Evolutionary conservation across 805 yeast species (phyloP).

Genomic region (Cyberlindnera mrakii): DNA sequence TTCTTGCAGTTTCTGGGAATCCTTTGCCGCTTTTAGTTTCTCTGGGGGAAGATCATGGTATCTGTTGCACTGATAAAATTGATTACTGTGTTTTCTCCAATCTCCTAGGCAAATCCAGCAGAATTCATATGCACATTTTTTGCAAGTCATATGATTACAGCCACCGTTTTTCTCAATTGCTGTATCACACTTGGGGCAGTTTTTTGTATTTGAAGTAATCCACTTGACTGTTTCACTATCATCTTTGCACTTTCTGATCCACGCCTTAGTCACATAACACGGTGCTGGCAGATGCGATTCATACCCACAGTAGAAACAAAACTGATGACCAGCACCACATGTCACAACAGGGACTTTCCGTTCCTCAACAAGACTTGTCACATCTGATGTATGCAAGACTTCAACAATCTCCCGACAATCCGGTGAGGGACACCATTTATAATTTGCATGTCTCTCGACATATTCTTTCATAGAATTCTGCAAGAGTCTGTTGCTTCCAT

Average conservation of each 20-base stretch:
- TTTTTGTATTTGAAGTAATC: slow-evolving; percentile 79
- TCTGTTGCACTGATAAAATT: slow-evolving; percentile 62
- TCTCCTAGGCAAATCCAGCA: slow-evolving; percentile 88
- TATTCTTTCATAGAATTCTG: slow-evolving; percentile 38
- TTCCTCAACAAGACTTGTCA: slow-evolving; percentile 5
- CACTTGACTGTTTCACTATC: slow-evolving; percentile 87
- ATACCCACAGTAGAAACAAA: slow-evolving; percentile 70
- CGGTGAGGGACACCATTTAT: slow-evolving; percentile 80
- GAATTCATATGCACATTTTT: slow-evolving; percentile 69
- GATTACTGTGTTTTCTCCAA: slow-evolving; percentile 67
- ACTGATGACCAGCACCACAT: slow-evolving; percentile 62
- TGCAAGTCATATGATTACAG: slow-evolving; percentile 93
- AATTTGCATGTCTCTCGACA: slow-evolving; percentile 44
- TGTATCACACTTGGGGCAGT: slow-evolving; percentile 77
- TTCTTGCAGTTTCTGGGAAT: slow-evolving; percentile 31
- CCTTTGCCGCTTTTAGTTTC: slow-evolving; percentile 20
- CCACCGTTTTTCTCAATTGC: slow-evolving; percentile 93
- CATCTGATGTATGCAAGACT: slow-evolving; percentile 8
- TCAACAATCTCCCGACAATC: slow-evolving; percentile 64
- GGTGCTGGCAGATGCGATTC: slow-evolving; percentile 85
- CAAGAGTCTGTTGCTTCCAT: slow-evolving; percentile 26
- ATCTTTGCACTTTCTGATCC: slow-evolving; percentile 78
- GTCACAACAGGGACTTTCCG: slow-evolving; percentile 56
- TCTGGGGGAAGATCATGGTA: slow-evolving; percentile 37
- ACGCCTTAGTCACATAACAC: slow-evolving; percentile 57